Evolutionary conservation across 805 yeast genomes (phyloP).

Genomic region (Cyberlindnera mrakii): DNA sequence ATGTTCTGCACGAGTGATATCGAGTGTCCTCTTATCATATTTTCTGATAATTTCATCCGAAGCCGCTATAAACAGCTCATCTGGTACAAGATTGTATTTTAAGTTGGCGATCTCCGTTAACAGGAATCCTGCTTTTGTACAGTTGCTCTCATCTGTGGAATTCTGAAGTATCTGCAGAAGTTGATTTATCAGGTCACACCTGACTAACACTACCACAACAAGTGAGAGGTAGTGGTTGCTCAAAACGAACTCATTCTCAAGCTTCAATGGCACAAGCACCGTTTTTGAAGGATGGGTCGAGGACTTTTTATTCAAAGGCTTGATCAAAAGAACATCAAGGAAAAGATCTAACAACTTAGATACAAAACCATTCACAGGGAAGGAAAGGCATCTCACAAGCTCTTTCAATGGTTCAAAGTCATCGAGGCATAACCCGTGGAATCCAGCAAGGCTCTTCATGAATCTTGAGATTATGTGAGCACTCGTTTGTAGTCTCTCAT

Average conservation of each 20-base stretch:
- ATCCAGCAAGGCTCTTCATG: constrained; percentile 72
- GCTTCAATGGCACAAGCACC: constrained; percentile 24
- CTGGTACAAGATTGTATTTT: constrained; percentile 50
- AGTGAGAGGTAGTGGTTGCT: constrained; percentile 64
- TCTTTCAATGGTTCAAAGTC: constrained; percentile 49
- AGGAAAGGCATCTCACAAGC: constrained; percentile 55
- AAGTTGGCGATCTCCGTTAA: constrained; percentile 56
- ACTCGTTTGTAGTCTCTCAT: constrained; percentile 52
- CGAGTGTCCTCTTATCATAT: neutral
- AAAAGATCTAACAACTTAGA: constrained; percentile 66
- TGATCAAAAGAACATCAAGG: constrained; percentile 58
- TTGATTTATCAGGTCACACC: constrained; percentile 46
- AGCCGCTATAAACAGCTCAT: constrained; percentile 23
- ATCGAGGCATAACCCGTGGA: constrained; percentile 55
- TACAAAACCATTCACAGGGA: constrained; percentile 50
- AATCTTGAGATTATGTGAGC: constrained; percentile 54
- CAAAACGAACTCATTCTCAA: constrained; percentile 37
- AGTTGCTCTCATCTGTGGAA: constrained; percentile 37
- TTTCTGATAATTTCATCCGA: constrained; percentile 33
- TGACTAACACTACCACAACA: constrained; percentile 47
- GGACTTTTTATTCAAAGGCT: constrained; percentile 34
- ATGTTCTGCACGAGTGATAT: constrained; percentile 29
- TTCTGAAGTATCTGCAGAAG: constrained; percentile 38
- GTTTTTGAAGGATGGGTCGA: constrained; percentile 11
- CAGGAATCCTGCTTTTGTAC: constrained; percentile 57